Conservation (phyloP, 2,329 filamentous ascomycete species). For the Neonectria faginata region DNA sequence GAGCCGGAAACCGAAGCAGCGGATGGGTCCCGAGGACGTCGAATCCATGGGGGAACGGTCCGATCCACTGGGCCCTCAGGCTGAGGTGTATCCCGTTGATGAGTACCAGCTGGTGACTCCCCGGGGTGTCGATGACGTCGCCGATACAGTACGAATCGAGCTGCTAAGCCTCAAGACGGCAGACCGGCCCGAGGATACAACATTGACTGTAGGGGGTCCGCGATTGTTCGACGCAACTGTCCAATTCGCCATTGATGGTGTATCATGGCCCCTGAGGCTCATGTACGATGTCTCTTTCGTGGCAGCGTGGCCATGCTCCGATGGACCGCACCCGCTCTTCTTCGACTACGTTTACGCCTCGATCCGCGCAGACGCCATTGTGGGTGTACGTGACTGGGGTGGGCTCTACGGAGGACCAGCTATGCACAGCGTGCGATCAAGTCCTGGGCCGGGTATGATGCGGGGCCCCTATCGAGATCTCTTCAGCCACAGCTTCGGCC, state of each 20-base stretch:
- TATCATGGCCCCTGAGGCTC: slow-evolving; percentile 72
- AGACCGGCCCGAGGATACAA: slow-evolving; percentile 41
- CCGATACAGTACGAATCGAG: slow-evolving; percentile 77
- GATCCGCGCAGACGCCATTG: slow-evolving; percentile 72
- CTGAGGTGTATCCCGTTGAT: slow-evolving; percentile 71
- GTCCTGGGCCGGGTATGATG: slow-evolving; percentile 48
- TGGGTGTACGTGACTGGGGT: slow-evolving; percentile 75
- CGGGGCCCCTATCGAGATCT: slow-evolving; percentile 43
- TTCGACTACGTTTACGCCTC: slow-evolving; percentile 74
- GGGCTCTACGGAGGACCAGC: slow-evolving; percentile 53
- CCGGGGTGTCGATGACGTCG: slow-evolving; percentile 65
- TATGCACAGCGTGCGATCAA: slow-evolving; percentile 50
- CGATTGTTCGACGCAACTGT: slow-evolving; percentile 70
- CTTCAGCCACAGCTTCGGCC: slow-evolving; percentile 42
- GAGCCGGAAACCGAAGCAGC: slow-evolving; percentile 67
- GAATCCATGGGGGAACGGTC: slow-evolving; percentile 75
- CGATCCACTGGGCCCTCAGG: slow-evolving; percentile 74
- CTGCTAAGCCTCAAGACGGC: slow-evolving; percentile 69
- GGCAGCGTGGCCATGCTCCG: slow-evolving; percentile 72
- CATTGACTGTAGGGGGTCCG: slow-evolving; percentile 50
- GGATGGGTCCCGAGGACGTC: slow-evolving; percentile 69
- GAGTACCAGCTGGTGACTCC: slow-evolving; percentile 75
- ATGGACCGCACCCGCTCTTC: slow-evolving; percentile 76
- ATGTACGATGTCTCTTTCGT: slow-evolving; percentile 75
- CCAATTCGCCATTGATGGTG: slow-evolving; percentile 72